Base-by-base conservation (phyloP, 2,329 filamentous ascomycete genomes). In the Sphaerostilbella broomeana region DNA sequence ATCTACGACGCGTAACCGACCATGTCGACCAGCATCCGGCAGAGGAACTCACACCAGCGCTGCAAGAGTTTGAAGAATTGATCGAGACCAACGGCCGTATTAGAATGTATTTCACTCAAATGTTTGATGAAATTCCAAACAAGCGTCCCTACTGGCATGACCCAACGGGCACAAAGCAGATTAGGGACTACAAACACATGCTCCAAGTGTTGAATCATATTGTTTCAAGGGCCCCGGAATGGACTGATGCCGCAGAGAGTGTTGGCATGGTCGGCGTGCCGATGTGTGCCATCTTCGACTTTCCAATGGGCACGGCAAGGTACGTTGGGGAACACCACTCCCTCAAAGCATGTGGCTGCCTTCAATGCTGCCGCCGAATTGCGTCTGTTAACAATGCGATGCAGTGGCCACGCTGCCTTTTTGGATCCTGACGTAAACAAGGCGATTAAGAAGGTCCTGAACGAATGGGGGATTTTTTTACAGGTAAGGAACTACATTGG, bases 171-270 rank as follows among this genome's bases (percentile, higher is more conserved):
- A 65, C 69, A 38, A 69, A 64, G 22, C 77, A 83, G 58, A 74
- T 86, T 41, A 72, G 75, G 7, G 72, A 83, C 59, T 84, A 82
- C 49, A 42, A 70, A 5, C 77, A 85, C 48, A 79, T 86, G 75
- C 67, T 86, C 15, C 62, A 66, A 16, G 67, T 84, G 7, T 64
- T 86, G 35, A 84, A 85, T 53, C 73, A 82, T 47, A 63, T 73
- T 41, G 65, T 76, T 33, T 62, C 60, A 15, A 57, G 59, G 11
- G 71, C 71, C 4, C 73, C 73, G 1, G 65, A 70, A 48, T 74
- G 70, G 72, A 73, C 66, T 0, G 66, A 73, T 42, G 66, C 68
- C 4, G 72, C 69, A 0, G 65, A 69, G 49, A 63, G 62, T 11
- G 69, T 67, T 11, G 70, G 70, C 13, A 67, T 74, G 58, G 71